These are phyloP conservation scores for Posidonia oceanica DNA, from an alignment of 116 monocot genomes.

Conservation along the genomic window DNA sequence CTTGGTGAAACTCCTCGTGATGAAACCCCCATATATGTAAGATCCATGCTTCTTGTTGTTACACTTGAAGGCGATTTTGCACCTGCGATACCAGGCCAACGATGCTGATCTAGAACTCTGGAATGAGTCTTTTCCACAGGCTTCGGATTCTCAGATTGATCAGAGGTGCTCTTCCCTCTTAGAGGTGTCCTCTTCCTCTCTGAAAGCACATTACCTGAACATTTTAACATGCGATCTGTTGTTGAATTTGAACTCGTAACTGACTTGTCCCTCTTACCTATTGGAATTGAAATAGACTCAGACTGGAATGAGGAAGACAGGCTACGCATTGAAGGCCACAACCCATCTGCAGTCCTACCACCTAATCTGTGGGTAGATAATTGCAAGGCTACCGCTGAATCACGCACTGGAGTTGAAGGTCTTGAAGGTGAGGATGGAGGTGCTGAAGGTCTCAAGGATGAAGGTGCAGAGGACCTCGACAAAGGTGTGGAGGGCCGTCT, in stretches of 20 bases:
- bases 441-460: constrained; percentile 32
- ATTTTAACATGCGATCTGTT: constrained; percentile 15
- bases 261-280: constrained; percentile 23
- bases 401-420: constrained; percentile 42
- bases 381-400: constrained; percentile 24
- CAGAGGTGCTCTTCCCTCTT: constrained; percentile 37
- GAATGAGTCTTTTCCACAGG: constrained; percentile 27
- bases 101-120: constrained; percentile 31
- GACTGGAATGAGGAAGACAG: constrained; percentile 64
- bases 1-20: constrained; percentile 43
- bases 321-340: constrained; percentile 82
- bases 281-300: constrained; percentile 25
- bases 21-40: constrained; percentile 17
- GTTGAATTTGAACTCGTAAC: constrained; percentile 6
- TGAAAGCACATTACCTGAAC: constrained; percentile 9
- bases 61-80: constrained; percentile 29
- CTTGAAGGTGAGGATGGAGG: constrained; percentile 24
- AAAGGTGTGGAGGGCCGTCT: constrained; percentile 28
- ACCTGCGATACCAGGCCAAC: constrained; percentile 35
- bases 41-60: constrained; percentile 43
- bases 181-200: constrained; percentile 55
- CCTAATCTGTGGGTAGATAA: constrained; percentile 17
- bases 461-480: constrained; percentile 20
- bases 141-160: constrained; percentile 50
- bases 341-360: constrained; percentile 32